Evolutionary conservation across 306 rosid genomes (phyloP), one percentile per base, ranked within the genome.

Genomic region (Acacia melanoxylon): DNA sequence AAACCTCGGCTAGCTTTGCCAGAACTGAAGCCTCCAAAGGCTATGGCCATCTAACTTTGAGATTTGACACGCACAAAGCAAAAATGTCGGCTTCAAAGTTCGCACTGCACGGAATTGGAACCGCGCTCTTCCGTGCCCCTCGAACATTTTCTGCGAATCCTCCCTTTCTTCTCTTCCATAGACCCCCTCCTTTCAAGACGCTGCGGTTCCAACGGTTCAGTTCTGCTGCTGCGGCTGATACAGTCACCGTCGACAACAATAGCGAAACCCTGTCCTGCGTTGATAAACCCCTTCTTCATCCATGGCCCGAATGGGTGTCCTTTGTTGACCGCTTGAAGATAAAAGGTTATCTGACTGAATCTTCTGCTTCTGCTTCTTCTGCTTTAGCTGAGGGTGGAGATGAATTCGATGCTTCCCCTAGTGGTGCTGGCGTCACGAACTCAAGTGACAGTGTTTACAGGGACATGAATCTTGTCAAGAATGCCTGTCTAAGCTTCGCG

Each of bases 221-320:
- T 65, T 74, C 81, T 81, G 76, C 85, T 20, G 44, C 88, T 3
- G 79, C 75, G 12, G 76, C 51, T 24, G 91, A 82, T 51, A 3
- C 69, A 6, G 37, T 73, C 70, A 13, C 86, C 73, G 19, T 80
- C 20, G 37, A 83, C 71, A 24, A 49, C 78, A 19, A 49, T 78
- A 17, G 81, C 9, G 91, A 80, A 71, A 52, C 54, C 72, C n/a
- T 72, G 15, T 27, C 85, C 68, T 63, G 59, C 68, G 75, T 44
- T 46, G 72, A 42, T 51, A 63, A 44, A 14, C 77, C 29, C 41
- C 69, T 17, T 5, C 83, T 46, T 70, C 99, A 95, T 81, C 98
- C 99, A 4, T 95, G 98, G 99, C 91, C 97, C 6, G 99, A 95
- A 87, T 95, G 97, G 98, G 83, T 93, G 80, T 88, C 92, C 20